Percentiles rank a stretch among this genome's conserved stretches.
Evolutionary conservation across 352 stramenopile species (phyloP).

Genomic region (Pythium sukuiense): DNA sequence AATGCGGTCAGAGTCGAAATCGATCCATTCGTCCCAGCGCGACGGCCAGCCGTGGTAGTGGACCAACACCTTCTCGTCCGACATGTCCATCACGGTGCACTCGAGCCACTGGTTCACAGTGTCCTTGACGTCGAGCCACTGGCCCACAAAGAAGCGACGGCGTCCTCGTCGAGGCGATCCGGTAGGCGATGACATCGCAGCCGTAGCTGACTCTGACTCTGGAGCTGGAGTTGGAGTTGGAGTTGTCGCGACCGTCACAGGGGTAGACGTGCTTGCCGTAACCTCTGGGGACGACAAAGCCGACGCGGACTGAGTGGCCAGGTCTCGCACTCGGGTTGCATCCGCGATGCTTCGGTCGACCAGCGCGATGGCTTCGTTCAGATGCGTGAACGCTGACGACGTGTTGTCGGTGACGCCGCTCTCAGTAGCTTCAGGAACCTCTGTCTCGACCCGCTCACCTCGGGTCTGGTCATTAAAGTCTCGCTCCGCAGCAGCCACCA

Average conservation of each 20-base stretch:
- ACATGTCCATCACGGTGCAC: slow-evolving; percentile 93
- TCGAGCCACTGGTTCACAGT: slow-evolving; percentile 99
- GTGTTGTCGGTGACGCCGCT: not conserved
- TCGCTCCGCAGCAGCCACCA: not conserved
- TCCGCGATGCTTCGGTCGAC: not conserved
- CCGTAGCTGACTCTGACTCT: too few species aligned
- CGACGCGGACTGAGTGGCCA: not conserved
- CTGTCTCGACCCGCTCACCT: not conserved
- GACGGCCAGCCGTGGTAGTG: slow-evolving; percentile 98
- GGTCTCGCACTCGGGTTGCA: not conserved
- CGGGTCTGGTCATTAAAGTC: not conserved
- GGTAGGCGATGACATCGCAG: not conserved
- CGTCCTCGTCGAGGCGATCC: slow-evolving; percentile 30
- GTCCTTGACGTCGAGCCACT: slow-evolving; percentile 98
- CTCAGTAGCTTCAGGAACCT: not conserved
- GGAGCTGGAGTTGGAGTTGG: not conserved
- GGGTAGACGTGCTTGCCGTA: too few species aligned
- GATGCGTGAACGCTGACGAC: not conserved
- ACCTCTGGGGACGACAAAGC: not conserved
- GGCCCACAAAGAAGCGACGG: slow-evolving; percentile 83
- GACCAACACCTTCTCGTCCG: slow-evolving; percentile 86
- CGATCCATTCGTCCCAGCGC: slow-evolving; percentile 98
- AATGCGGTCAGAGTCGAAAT: slow-evolving; percentile 92
- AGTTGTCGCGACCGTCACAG: too few species aligned
- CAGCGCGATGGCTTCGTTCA: not conserved